These are phyloP conservation scores for Scheffersomyces cryptocercus DNA, from an alignment of 1,139 yeast species.

Conservation along the genomic window DNA sequence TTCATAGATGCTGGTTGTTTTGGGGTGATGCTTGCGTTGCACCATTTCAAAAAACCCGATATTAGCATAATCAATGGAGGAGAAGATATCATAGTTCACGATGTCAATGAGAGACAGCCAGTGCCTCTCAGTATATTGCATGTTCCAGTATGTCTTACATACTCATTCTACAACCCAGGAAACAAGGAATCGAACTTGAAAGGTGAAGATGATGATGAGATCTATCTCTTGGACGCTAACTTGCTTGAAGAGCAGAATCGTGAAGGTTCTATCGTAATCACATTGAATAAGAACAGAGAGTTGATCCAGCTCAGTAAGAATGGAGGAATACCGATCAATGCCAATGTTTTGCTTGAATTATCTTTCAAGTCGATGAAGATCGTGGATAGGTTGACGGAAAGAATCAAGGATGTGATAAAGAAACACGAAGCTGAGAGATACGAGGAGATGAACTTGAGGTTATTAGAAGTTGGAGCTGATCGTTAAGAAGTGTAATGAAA, in stretches of 20 bases:
- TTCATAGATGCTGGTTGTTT: constrained; percentile 87
- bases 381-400: constrained; percentile 64
- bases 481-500: constrained; percentile 16
- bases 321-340: constrained; percentile 88
- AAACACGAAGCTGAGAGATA: constrained; percentile 51
- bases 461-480: constrained; percentile 42
- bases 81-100: constrained; percentile 62
- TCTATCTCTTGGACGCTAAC: constrained; percentile 75
- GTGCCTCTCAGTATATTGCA: constrained; percentile 84
- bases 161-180: constrained; percentile 74
- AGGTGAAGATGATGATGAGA: constrained; percentile 60
- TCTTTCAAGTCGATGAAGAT: constrained; percentile 64
- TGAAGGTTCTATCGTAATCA: constrained; percentile 79
- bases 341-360: constrained; percentile 66
- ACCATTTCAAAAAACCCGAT: constrained; percentile 85
- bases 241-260: constrained; percentile 74
- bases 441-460: constrained; percentile 26
- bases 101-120: constrained; percentile 78
- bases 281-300: constrained; percentile 87
- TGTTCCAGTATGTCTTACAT: constrained; percentile 88
- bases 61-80: constrained; percentile 67
- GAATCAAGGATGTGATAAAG: constrained; percentile 58
- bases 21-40: constrained; percentile 83
- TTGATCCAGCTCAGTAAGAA: constrained; percentile 86
- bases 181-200: constrained; percentile 67